Conservation (phyloP, 371 early-diverging fungal species). For the Batkoa obscura region DNA sequence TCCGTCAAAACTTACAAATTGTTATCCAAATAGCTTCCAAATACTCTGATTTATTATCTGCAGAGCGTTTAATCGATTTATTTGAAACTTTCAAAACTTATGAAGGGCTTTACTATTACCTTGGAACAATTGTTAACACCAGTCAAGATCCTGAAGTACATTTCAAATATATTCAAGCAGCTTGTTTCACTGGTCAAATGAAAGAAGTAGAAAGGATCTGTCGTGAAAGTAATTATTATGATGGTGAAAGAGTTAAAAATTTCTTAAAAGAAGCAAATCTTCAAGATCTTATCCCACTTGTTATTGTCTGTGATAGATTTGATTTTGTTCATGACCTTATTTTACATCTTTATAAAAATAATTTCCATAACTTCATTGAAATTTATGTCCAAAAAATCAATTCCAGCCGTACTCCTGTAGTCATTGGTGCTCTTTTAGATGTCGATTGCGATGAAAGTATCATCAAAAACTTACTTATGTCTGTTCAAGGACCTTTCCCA, state of each 20-base stretch:
- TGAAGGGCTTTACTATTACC: conserved; percentile 84
- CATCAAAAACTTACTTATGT: conserved; percentile 71
- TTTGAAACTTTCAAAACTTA: conserved; percentile 81
- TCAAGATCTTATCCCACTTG: conserved; percentile 84
- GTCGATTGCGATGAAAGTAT: conserved; percentile 91
- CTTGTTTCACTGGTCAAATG: conserved; percentile 76
- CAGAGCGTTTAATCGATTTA: conserved; percentile 67
- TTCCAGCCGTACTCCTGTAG: conserved; percentile 79
- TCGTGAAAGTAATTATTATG: conserved; percentile 85
- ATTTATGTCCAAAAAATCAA: conserved; percentile 96
- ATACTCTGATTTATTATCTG: conserved; percentile 82
- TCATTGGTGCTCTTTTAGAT: conserved; percentile 91
- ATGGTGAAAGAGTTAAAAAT: conserved; percentile 94
- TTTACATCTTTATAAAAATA: conserved; percentile 83
- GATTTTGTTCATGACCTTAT: conserved; percentile 94
- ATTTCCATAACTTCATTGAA: conserved; percentile 85
- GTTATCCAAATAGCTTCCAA: conserved; percentile 90
- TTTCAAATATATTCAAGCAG: conserved; percentile 95
- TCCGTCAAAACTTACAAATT: conserved; percentile 85
- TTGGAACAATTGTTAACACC: conserved; percentile 86
- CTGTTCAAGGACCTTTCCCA: conserved; percentile 58
- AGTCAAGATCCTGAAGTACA: conserved; percentile 87
- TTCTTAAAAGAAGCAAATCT: conserved; percentile 91
- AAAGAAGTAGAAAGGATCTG: conserved; percentile 96
- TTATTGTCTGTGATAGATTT: conserved; percentile 94